Percentiles rank a stretch among this genome's conserved stretches.
These are phyloP conservation scores for Lepidium aucheri DNA, from an alignment of 345 rosid species.

Conservation along the genomic window DNA sequence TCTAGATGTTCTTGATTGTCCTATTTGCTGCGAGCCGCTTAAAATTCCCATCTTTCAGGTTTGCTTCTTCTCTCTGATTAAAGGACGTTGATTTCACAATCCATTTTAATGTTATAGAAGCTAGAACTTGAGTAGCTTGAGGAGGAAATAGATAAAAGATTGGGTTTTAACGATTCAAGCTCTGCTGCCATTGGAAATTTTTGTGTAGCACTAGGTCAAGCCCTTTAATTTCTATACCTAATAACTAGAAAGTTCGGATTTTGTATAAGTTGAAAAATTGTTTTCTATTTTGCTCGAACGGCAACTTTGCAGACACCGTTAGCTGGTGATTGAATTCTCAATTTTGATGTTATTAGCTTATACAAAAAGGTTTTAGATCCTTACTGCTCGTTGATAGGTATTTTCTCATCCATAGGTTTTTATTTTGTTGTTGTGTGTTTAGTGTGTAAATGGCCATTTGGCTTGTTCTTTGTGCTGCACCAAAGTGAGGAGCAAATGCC, in stretches of 20 bases:
- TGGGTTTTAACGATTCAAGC: not conserved
- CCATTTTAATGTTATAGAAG: not conserved
- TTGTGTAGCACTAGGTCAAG: not conserved
- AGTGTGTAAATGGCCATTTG: constrained; percentile 70
- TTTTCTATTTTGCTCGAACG: not conserved
- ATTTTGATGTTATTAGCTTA: not conserved
- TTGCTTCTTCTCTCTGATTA: not conserved
- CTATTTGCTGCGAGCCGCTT: constrained; percentile 22
- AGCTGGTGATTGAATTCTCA: not conserved
- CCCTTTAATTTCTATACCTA: not conserved
- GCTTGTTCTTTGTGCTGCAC: constrained; percentile 50
- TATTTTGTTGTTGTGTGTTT: not conserved
- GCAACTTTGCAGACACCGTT: not conserved
- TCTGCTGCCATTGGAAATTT: not conserved
- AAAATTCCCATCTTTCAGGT: constrained; percentile 26
- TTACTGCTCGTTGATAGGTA: not conserved
- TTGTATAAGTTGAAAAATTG: no score
- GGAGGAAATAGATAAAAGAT: not conserved
- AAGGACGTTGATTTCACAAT: not conserved
- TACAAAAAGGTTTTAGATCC: not conserved
- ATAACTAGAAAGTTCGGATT: not conserved
- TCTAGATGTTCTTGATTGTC: constrained; percentile 27
- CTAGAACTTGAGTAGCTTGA: not conserved
- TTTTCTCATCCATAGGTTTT: no score
- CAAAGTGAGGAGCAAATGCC: constrained; percentile 41